Base-by-base conservation (phyloP, 2,329 filamentous ascomycete genomes). In the Diaporthe capsici region DNA sequence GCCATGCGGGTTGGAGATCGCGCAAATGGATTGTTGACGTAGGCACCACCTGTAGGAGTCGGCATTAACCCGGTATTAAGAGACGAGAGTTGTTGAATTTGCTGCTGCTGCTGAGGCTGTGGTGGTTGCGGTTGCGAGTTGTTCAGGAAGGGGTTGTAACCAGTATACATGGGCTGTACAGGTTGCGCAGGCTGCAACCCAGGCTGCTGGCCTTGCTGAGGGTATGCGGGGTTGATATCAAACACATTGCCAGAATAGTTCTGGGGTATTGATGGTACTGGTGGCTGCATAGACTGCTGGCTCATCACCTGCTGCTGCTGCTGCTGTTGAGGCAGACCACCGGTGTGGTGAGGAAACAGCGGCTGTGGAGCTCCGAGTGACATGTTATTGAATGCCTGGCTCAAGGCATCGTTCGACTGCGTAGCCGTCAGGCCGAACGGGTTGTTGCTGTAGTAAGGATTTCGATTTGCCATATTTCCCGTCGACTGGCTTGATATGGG, bases 311-410 rank as follows among this genome's bases (percentile, higher is more conserved):
- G 86, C 55, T 85, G 84, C 51, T 85, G 74, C 80, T 86, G 81
- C 78, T 86, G 87, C 22, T 83, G 83, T 77, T 83, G 84, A 77
- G 84, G 85, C 78, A 89, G 78, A 31, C 91, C 94, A 72, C 94
- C 94, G 1, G 94, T 96, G 72, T 93, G 92, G 80, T 95, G 92
- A 10, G 94, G 93, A 82, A 96, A 95, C 42, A 95, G 86, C 51
- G 91, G 90, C 68, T 76, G 75, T 25, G 81, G 83, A 15, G 84
- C 83, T 34, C 91, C 91, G 2, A 98, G 85, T 51, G 94, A 92
- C 84, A 98, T 88, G 77, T 90, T 92, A 81, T 96, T 93, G 80
- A 98, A 94, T 1, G 94, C 91, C 79, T 94, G 91, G 77, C 92
- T 91, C 25, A 95, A 83, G 15, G 82, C 82, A 44, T 82, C 82